Percentiles rank a stretch among this genome's conserved stretches.
phyloP scores from a whole-genome alignment of 306 rosid species.

The Herpetospermum pedunculosum region DNA sequence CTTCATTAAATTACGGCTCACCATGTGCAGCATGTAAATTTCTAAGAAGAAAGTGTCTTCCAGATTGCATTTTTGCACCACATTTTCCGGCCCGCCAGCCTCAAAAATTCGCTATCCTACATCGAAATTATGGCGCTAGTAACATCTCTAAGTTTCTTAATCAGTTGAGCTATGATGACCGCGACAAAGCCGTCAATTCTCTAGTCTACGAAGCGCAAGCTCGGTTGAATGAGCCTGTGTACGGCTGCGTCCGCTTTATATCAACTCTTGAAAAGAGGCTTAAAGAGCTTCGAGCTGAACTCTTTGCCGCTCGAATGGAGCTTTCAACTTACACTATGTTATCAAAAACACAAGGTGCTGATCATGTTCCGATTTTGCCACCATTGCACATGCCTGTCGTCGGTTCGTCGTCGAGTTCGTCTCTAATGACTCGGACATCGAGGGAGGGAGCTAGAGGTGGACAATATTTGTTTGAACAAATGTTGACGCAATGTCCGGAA shows the following conservation, averaged over 20 bases:
- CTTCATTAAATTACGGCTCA: not conserved
- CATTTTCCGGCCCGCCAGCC: conserved; percentile 1
- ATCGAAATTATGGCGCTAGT: not conserved
- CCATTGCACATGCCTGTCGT: not conserved
- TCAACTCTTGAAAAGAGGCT: conserved; percentile 15
- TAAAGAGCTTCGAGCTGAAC: conserved; percentile 10
- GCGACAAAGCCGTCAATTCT: not conserved
- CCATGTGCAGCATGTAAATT: conserved; percentile 13
- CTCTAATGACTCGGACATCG: not conserved
- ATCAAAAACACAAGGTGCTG: not conserved
- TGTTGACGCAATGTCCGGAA: too few species aligned
- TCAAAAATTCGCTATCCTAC: not conserved
- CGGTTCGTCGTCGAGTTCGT: not conserved
- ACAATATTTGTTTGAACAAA: too few species aligned
- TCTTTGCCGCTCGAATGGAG: not conserved
- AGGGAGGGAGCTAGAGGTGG: too few species aligned
- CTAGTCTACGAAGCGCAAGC: conserved; percentile 29
- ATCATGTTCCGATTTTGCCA: not conserved
- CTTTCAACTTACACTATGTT: not conserved
- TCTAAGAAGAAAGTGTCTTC: not conserved
- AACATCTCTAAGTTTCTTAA: not conserved
- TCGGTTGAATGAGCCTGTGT: conserved; percentile 24
- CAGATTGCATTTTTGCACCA: conserved; percentile 1
- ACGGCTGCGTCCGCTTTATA: conserved; percentile 26
- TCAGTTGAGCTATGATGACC: not conserved